A percentile compares a stretch with the other conserved stretches of the same genome.
phyloP scores from a whole-genome alignment of 2,329 filamentous ascomycete species.

The Alternaria triticimaculans region DNA sequence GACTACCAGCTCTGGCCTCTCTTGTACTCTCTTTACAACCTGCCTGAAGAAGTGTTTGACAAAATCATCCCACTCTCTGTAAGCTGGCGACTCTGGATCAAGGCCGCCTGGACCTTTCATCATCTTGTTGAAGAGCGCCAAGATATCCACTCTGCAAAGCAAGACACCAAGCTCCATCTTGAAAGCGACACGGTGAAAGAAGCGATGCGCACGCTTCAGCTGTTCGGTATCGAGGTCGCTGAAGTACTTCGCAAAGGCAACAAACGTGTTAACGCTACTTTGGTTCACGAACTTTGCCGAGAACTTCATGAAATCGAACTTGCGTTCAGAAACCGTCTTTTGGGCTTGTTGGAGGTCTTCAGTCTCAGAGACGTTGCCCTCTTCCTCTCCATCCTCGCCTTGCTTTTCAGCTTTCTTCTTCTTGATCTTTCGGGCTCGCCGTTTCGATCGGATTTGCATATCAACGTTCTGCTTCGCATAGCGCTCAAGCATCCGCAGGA shows the following conservation, averaged over 20 bases:
- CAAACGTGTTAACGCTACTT: constrained; percentile 85
- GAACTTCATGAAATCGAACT: constrained; percentile 92
- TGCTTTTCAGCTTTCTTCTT: constrained; percentile 61
- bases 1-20: constrained; percentile 83
- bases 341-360: constrained; percentile 78
- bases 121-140: constrained; percentile 87
- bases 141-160: constrained; percentile 88
- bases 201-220: constrained; percentile 89
- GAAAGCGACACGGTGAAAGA: constrained; percentile 92
- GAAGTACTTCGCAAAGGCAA: constrained; percentile 80
- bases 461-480: constrained; percentile 96
- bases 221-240: constrained; percentile 79
- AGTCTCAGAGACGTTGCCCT: constrained; percentile 60
- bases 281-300: constrained; percentile 81
- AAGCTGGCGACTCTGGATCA: constrained; percentile 69
- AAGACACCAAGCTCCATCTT: constrained; percentile 91
- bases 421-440: constrained; percentile 75
- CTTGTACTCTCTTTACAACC: constrained; percentile 82
- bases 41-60: constrained; percentile 82
- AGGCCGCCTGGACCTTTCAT: constrained; percentile 85
- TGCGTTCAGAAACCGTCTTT: constrained; percentile 77
- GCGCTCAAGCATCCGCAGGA: constrained; percentile 86
- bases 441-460: constrained; percentile 86
- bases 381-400: constrained; percentile 60
- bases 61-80: constrained; percentile 90